Evolutionary conservation across 352 stramenopile genomes (phyloP), one percentile per base, ranked within the genome.

Genomic region (Hyphochytrium catenoides): DNA sequence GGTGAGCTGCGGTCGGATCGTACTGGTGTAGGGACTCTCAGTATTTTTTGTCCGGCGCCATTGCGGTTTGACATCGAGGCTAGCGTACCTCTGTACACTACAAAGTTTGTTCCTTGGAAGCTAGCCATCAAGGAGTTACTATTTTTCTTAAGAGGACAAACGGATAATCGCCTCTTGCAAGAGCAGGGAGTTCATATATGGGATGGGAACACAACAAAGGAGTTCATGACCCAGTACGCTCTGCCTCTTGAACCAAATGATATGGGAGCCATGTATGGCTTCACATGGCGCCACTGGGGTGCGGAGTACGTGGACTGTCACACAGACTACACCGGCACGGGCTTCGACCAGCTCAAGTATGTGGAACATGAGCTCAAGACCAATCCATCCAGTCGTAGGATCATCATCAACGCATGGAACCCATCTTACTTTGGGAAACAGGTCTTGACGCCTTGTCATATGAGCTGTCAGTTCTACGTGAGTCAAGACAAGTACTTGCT

Each of bases 271-370:
- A 77, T 94, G n/a, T 94, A 94, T 35, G 81, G 81, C 31, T 97
- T 96, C 51, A 87, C 99, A 57, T 99, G 93, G 93, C 74, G 93
- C 24, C 93, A 99, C 43, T 99, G 98, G 62, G 92, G 93, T 7
- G 92, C 92, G 6, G 76, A 82, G 44, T 99, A 99, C 61, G 81
- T 63, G 31, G 64, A 93, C 48, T 96, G 97, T 78, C 74, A 98
- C 54, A 73, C 75, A 0, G 84, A 99, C 51, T 99, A 99, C 62
- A 90, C 65, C 5, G 86, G 83, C 0, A 57, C 98, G 53, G 92
- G 91, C 16, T 81, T 99, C 12, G 93, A 99, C 57, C 93, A 99
- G 48, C 63, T 99, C 17, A 70, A 69, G 8, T 71, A 98, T 31
- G 89, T 95, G 41, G 95, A 99, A 45, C 51, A 95, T 40, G 96